Evolutionary conservation across 805 yeast genomes (phyloP), one percentile per base, ranked within the genome.

Genomic region (Lachancea nothofagi): DNA sequence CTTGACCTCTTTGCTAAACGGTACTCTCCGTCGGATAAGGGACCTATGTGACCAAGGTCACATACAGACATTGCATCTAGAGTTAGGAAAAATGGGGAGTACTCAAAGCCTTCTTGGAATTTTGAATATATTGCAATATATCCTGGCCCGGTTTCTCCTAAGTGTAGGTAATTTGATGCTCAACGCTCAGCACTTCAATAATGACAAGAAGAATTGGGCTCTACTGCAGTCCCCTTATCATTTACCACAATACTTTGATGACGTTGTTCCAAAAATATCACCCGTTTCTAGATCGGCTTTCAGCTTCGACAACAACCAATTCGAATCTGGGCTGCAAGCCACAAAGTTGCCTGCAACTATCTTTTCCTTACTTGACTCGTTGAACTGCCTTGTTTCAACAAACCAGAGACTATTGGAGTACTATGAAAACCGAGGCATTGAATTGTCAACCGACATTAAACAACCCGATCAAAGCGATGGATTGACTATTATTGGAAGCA

Each of bases 251-350:
- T 57, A 58, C 58, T 58, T 54, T 38, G 47, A 50, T 19, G 36
- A 43, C 7, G 41, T 58, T 7, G 23, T 53, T 31, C 58, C 61
- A 12, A 33, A 46, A 9, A 51, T 52, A 7, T 60, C 65, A 12
- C 63, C 65, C 22, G 53, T 57, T n/a, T 44, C 63, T 13, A 56
- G 51, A 45, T 54, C 62, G 6, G 34, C 50, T 22, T 59, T 60
- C 31, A 45, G 49, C n/a, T 59, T 54, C 36, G 51, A 49, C 20
- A 36, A 45, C 18, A 43, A 42, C 19, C 30, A 20, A 2, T 26
- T 26, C 7, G 43, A 36, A 20, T 12, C 30, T 6, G 38, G 36
- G 18, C 27, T 26, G 20, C 47, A 39, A 15, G 36, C 47, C 3
- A 41, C 28, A 23, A 40, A 33, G 38, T 26, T 9, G 13, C 18